Evolutionary conservation across 768 basidiomycete genomes (phyloP).

Genomic region (Pleurotus cornucopiae): DNA sequence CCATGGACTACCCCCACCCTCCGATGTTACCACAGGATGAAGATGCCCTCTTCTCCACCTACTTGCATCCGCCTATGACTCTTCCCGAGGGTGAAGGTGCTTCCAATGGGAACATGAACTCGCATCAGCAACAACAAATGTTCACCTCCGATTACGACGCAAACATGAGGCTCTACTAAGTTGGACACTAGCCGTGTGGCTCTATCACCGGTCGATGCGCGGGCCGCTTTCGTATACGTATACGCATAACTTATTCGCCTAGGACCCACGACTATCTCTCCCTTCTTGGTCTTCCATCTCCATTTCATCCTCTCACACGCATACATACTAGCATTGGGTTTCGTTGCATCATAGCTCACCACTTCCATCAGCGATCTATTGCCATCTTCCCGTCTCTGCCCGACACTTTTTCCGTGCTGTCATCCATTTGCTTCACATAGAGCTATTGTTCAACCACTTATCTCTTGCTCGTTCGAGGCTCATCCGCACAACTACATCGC

Average conservation of each 20-base stretch:
- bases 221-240: background rate
- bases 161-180: slow-evolving; percentile 8
- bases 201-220: slow-evolving; percentile 1
- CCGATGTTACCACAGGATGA: slow-evolving; percentile 63
- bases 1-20: slow-evolving; percentile 72
- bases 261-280: background rate
- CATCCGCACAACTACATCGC: background rate
- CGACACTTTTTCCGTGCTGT: background rate
- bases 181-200: background rate
- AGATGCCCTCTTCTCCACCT: slow-evolving; percentile 50
- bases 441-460: background rate
- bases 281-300: background rate
- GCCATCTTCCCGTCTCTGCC: background rate
- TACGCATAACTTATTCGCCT: background rate
- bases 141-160: slow-evolving; percentile 11
- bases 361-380: slow-evolving; percentile 7
- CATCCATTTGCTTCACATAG: background rate
- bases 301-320: background rate
- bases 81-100: slow-evolving; percentile 28
- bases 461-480: background rate
- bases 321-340: slow-evolving; percentile 8
- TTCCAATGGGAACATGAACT: slow-evolving; percentile 4
- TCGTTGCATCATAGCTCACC: slow-evolving; percentile 9
- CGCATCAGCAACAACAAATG: slow-evolving; percentile 11
- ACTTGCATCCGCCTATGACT: slow-evolving; percentile 42